Conservation (phyloP, 768 basidiomycete species). For the Russula abietina region DNA sequence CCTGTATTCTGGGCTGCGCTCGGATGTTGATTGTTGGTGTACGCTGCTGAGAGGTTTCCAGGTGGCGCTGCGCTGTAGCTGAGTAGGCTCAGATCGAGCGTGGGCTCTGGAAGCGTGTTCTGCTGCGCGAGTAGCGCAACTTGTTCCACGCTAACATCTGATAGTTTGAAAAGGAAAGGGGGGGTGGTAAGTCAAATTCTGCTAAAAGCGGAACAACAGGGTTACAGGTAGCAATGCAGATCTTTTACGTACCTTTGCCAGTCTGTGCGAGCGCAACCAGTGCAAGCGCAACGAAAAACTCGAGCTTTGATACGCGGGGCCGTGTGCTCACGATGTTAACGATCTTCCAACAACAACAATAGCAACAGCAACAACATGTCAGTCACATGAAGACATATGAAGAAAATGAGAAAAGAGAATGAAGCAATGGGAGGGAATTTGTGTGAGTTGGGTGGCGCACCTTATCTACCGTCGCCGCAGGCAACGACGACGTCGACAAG, state of each 20-base stretch:
- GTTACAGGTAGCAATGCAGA: too few relatives aligned
- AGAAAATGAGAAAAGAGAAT: too few relatives aligned
- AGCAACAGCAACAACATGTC: not conserved
- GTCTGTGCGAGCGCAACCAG: slow-evolving; percentile 82
- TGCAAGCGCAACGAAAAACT: slow-evolving; percentile 88
- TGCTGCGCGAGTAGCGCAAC: slow-evolving; percentile 71
- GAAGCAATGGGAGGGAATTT: not conserved
- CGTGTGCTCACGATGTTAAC: slow-evolving; percentile 82
- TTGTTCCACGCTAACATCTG: slow-evolving; percentile 79
- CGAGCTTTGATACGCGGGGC: slow-evolving; percentile 75
- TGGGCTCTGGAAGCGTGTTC: slow-evolving; percentile 71
- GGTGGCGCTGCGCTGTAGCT: slow-evolving; percentile 40
- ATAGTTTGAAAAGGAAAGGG: not conserved
- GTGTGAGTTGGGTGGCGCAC: slow-evolving; percentile 35
- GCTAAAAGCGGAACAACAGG: too few relatives aligned
- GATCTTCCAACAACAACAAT: slow-evolving; percentile 47
- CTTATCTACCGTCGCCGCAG: slow-evolving; percentile 77
- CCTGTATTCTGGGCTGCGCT: too few relatives aligned
- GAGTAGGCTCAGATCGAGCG: slow-evolving; percentile 56
- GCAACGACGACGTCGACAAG: slow-evolving; percentile 67
- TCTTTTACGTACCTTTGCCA: slow-evolving; percentile 54
- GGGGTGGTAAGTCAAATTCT: too few relatives aligned
- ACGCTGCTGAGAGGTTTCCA: slow-evolving; percentile 23
- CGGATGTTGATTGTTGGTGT: not conserved
- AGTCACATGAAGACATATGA: too few relatives aligned